Conservation (phyloP, 192 early-diverging fungal species). For the Lobosporangium transversale region DNA sequence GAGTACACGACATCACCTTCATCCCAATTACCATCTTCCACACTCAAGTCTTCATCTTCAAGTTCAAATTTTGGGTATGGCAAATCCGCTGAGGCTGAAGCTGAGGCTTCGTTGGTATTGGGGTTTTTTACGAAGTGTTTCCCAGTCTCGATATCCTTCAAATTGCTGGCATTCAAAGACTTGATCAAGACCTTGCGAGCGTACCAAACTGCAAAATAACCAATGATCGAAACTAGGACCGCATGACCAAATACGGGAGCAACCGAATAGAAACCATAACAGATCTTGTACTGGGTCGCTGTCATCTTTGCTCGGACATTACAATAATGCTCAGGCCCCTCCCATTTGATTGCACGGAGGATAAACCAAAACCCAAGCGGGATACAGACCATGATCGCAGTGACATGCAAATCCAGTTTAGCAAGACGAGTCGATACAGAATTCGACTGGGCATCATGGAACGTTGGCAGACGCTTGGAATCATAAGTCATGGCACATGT, state of each 20-base stretch:
- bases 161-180: constrained; percentile 6
- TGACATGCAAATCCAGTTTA: constrained; percentile 14
- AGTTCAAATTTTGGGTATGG: constrained; percentile 36
- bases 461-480: constrained; percentile 33
- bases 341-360: constrained; percentile 36
- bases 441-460: constrained; percentile 30
- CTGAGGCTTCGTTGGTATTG: neutral
- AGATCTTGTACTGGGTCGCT: constrained; percentile 25
- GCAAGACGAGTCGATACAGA: constrained; percentile 14
- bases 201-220: constrained; percentile 28
- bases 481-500: constrained; percentile 29
- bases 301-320: constrained; percentile 30
- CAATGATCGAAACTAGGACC: constrained; percentile 7
- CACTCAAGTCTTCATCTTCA: constrained; percentile 40
- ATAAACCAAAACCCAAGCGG: constrained; percentile 29
- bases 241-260: constrained; percentile 17
- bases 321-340: constrained; percentile 27
- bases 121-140: neutral
- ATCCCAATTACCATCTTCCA: constrained; percentile 52
- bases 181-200: constrained; percentile 28
- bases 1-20: constrained; percentile 52
- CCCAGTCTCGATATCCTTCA: constrained; percentile 29
- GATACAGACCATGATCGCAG: constrained; percentile 23
- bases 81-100: too few relatives aligned
- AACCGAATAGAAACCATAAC: constrained; percentile 28